These are phyloP conservation scores for Barnettozyma populi DNA, from an alignment of 805 yeast genomes.

Conservation along the genomic window DNA sequence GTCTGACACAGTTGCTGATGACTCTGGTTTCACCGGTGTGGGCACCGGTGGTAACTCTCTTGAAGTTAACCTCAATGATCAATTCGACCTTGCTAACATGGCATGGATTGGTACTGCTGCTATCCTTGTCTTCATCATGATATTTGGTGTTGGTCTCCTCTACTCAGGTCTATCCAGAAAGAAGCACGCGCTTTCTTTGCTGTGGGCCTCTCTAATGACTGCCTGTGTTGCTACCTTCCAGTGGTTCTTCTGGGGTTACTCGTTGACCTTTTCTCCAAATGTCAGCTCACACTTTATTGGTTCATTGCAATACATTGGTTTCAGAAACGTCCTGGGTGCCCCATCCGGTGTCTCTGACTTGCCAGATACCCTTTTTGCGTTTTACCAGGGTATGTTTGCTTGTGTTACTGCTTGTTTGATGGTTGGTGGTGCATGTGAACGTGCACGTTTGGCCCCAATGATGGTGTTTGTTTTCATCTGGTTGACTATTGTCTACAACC, in stretches of 20 bases:
- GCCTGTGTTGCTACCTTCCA: slow-evolving; percentile 80
- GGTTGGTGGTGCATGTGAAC: slow-evolving; percentile 97
- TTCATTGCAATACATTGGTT: slow-evolving; percentile 70
- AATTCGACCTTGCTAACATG: slow-evolving; percentile 72
- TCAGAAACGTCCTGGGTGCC: slow-evolving; percentile 77
- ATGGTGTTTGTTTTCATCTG: slow-evolving; percentile 90
- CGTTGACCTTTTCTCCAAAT: slow-evolving; percentile 74
- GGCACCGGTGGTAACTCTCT: slow-evolving; percentile 82
- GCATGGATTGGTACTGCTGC: slow-evolving; percentile 80
- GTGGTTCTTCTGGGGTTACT: slow-evolving; percentile 99
- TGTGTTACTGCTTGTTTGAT: slow-evolving; percentile 86
- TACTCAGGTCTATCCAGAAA: slow-evolving; percentile 93
- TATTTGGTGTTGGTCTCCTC: slow-evolving; percentile 91
- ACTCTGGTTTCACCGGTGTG: slow-evolving; percentile 42
- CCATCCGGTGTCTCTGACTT: slow-evolving; percentile 59
- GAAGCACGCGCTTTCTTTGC: slow-evolving; percentile 87
- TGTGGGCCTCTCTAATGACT: slow-evolving; percentile 94
- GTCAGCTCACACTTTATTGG: slow-evolving; percentile 68
- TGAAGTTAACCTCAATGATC: slow-evolving; percentile 63
- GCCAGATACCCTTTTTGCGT: slow-evolving; percentile 89
- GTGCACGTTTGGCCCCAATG: slow-evolving; percentile 95
- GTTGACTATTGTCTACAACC: slow-evolving; percentile 94
- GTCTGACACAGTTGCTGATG: slow-evolving; percentile 4
- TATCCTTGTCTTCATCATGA: slow-evolving; percentile 88
- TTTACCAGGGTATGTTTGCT: slow-evolving; percentile 97